Evolutionary conservation across 1,139 yeast genomes (phyloP).

Genomic region (Kodamaea ohmeri): DNA sequence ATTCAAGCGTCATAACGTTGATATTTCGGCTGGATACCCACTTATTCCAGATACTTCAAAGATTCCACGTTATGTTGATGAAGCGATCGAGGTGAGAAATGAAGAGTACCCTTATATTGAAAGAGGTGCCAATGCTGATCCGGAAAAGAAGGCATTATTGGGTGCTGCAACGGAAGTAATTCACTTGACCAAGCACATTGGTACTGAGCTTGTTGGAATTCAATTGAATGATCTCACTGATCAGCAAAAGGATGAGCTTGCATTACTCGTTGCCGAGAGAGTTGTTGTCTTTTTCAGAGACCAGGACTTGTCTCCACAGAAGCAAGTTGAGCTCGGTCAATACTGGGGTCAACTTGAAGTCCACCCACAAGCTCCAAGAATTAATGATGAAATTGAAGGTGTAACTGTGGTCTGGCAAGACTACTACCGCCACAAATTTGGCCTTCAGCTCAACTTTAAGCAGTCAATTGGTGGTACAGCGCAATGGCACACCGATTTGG

Average conservation of each 20-base stretch:
- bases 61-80: constrained; percentile 19
- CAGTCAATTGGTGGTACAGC: constrained; percentile 33
- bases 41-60: constrained; percentile 13
- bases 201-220: constrained; percentile 20
- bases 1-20: constrained; percentile 16
- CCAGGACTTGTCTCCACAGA: constrained; percentile 43
- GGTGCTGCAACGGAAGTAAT: constrained; percentile 20
- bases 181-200: constrained; percentile 20
- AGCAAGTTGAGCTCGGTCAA: constrained; percentile 44
- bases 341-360: constrained; percentile 46
- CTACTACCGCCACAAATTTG: constrained; percentile 24
- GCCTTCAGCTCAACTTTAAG: constrained; percentile 29
- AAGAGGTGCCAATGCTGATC: constrained; percentile 20
- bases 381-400: constrained; percentile 28
- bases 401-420: constrained; percentile 56
- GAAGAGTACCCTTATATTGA: constrained; percentile 19
- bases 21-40: constrained; percentile 19
- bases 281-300: constrained; percentile 44
- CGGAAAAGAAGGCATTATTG: constrained; percentile 21
- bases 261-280: constrained; percentile 42
- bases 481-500: constrained; percentile 49
- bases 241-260: constrained; percentile 36
- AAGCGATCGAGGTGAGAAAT: constrained; percentile 17
- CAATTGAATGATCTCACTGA: constrained; percentile 25
- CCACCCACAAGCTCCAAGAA: constrained; percentile 39